Evolutionary conservation across 768 basidiomycete genomes (phyloP).

Genomic region (Lentinula detonsa): DNA sequence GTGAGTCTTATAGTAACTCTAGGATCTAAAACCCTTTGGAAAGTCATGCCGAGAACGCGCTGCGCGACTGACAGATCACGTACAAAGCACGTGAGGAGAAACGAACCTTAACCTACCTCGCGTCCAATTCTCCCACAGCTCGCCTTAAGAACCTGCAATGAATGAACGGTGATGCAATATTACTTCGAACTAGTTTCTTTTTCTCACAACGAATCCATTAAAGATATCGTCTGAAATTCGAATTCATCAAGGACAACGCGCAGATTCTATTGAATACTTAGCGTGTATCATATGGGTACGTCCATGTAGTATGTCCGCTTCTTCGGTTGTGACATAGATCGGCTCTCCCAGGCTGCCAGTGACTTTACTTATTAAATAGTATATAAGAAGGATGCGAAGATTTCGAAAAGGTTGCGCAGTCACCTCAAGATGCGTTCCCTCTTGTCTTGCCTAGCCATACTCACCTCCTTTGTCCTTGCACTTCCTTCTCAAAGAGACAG

Average conservation of each 20-base stretch:
- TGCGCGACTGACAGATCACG: too few relatives aligned
- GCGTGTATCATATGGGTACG: not conserved
- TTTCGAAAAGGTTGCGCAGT: not conserved
- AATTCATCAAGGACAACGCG: too few relatives aligned
- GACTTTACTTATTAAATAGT: not conserved
- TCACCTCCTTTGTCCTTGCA: constrained; percentile 17
- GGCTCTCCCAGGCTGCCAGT: not conserved
- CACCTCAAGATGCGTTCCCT: constrained; percentile 8
- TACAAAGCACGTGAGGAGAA: too few relatives aligned
- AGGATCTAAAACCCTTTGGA: too few relatives aligned
- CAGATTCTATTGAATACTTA: not conserved
- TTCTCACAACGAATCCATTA: not conserved
- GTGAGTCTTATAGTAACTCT: too few relatives aligned
- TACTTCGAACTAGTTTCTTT: not conserved
- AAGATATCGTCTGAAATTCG: too few relatives aligned
- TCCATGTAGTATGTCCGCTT: not conserved
- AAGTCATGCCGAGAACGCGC: too few relatives aligned
- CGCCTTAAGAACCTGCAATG: not conserved
- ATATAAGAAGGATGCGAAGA: not conserved
- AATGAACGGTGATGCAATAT: not conserved
- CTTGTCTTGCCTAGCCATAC: constrained; percentile 5
- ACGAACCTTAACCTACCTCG: not conserved
- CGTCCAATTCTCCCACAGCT: not conserved
- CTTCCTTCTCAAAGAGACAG: constrained; percentile 13
- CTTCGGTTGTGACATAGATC: not conserved